These are phyloP conservation scores for Pleurotus giganteus DNA, from an alignment of 768 basidiomycete genomes.

Conservation along the genomic window DNA sequence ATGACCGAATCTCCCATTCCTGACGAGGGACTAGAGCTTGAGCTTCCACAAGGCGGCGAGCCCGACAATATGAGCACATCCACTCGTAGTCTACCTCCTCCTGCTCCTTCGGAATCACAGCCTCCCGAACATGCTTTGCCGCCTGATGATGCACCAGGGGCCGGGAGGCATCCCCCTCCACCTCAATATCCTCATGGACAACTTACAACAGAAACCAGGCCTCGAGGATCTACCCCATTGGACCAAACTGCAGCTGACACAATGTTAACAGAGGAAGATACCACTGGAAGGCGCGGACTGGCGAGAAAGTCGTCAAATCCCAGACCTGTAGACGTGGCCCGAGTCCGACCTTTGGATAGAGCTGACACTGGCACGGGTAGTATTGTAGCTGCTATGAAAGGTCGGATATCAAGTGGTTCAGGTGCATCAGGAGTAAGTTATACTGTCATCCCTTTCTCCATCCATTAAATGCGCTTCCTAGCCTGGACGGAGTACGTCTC, in stretches of 20 bases:
- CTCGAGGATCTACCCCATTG: background rate
- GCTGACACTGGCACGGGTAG: slow-evolving; percentile 51
- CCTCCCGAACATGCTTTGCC: background rate
- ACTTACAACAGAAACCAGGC: background rate
- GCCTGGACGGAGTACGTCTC: slow-evolving; percentile 48
- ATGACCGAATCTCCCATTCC: slow-evolving; percentile 24
- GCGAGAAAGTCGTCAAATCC: background rate
- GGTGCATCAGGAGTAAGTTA: slow-evolving; percentile 36
- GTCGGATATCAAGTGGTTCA: slow-evolving; percentile 48
- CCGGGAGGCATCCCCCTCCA: background rate
- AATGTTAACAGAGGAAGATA: too few relatives aligned
- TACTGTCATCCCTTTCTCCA: slow-evolving; percentile 3
- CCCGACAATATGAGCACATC: background rate
- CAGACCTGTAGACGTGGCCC: background rate
- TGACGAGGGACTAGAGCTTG: slow-evolving; percentile 11
- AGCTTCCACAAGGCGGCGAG: background rate
- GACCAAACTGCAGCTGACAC: too few relatives aligned
- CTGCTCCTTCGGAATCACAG: slow-evolving; percentile 2
- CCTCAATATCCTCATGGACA: background rate
- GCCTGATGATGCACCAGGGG: background rate
- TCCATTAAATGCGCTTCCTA: slow-evolving; percentile 19
- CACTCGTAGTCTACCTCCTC: background rate
- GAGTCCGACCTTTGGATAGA: slow-evolving; percentile 35
- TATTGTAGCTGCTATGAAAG: slow-evolving; percentile 68
- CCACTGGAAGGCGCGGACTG: too few relatives aligned